Evolutionary conservation across 371 early-diverging fungal species (phyloP).

Genomic region (Cladochytrium tenue): DNA sequence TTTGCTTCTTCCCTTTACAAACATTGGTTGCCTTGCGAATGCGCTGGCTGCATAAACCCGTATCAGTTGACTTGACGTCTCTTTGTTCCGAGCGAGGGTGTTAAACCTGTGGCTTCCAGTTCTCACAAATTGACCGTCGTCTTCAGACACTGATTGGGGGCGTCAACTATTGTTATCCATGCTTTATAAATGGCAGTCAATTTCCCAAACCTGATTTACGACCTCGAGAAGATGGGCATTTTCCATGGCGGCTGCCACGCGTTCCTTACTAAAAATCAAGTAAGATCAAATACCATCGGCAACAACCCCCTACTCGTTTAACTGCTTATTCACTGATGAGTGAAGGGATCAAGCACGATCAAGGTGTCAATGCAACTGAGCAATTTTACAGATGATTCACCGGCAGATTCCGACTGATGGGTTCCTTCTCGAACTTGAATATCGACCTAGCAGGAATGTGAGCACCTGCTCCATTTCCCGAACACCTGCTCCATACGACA

Average conservation of each 20-base stretch:
- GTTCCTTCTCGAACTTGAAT: constrained; percentile 90
- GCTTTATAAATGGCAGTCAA: neutral
- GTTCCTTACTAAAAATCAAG: constrained; percentile 73
- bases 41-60: neutral
- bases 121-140: no score
- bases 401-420: constrained; percentile 90
- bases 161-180: neutral
- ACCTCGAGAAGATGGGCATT: constrained; percentile 91
- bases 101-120: no score
- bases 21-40: neutral
- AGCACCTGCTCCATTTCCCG: neutral
- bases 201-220: constrained; percentile 73
- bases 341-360: neutral
- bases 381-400: constrained; percentile 22
- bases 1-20: neutral
- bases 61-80: neutral
- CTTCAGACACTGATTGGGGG: neutral
- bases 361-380: neutral
- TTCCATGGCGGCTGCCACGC: constrained; percentile 98
- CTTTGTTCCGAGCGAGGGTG: no score
- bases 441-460: constrained; percentile 60
- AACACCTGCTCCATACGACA: neutral
- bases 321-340: constrained; percentile 87
- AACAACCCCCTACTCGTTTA: constrained; percentile 71
- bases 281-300: neutral